Percentiles rank a stretch among this genome's conserved stretches.
Evolutionary conservation across 371 early-diverging fungal genomes (phyloP).

Genomic region (Parasitella parasitica): DNA sequence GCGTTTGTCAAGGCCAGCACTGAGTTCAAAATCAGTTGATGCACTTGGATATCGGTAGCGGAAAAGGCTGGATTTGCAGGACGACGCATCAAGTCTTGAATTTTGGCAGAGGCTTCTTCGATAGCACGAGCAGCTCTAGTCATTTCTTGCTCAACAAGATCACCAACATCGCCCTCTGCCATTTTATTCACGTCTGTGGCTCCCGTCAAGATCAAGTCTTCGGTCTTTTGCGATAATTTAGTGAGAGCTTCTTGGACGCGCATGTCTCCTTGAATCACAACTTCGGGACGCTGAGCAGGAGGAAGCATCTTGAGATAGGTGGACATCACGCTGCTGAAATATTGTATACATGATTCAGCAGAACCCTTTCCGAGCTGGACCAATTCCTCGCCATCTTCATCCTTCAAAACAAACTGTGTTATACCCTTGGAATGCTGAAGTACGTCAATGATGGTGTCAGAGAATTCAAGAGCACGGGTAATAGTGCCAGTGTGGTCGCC

Average conservation of each 20-base stretch:
- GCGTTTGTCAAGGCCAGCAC: constrained; percentile 93
- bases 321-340: constrained; percentile 88
- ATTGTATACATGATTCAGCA: constrained; percentile 67
- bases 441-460: constrained; percentile 82
- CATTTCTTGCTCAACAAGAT: constrained; percentile 94
- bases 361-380: constrained; percentile 66
- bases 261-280: constrained; percentile 72
- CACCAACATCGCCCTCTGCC: constrained; percentile 83
- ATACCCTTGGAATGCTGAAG: constrained; percentile 89
- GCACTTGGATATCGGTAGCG: constrained; percentile 82
- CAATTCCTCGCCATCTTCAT: constrained; percentile 78
- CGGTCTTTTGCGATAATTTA: constrained; percentile 71
- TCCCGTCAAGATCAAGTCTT: constrained; percentile 73
- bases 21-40: constrained; percentile 86
- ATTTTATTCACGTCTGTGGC: constrained; percentile 66
- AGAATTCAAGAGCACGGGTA: constrained; percentile 75
- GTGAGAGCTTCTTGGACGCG: constrained; percentile 73
- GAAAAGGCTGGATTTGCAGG: constrained; percentile 74
- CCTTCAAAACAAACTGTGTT: constrained; percentile 77
- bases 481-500: constrained; percentile 88
- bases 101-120: constrained; percentile 84
- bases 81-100: constrained; percentile 76
- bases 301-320: constrained; percentile 69
- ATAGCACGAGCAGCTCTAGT: constrained; percentile 87
- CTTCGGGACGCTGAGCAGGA: constrained; percentile 68